phyloP scores from a whole-genome alignment of 1,284 basidiomycete species.

The Tilletia setariae region DNA sequence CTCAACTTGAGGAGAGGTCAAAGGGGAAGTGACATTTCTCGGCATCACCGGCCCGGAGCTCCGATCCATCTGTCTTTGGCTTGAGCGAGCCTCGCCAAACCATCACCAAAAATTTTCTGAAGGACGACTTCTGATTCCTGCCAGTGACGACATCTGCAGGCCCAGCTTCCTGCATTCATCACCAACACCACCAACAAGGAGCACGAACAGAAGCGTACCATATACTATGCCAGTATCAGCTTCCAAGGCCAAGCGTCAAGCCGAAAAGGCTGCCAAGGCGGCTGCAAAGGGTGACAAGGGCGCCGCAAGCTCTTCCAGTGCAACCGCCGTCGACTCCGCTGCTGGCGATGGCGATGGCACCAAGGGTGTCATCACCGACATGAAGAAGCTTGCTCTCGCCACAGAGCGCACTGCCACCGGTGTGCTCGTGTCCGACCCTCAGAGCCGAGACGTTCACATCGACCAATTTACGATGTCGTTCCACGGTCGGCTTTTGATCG shows the following conservation, averaged over 20 bases:
- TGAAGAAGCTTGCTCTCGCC: slow-evolving; percentile 52
- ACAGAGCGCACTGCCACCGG: slow-evolving; percentile 60
- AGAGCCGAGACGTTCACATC: slow-evolving; percentile 94
- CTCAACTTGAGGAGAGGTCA: too few relatives aligned
- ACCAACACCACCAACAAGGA: background rate
- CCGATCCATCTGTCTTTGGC: background rate
- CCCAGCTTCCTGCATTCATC: background rate
- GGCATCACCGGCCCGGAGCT: background rate
- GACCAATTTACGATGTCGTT: slow-evolving; percentile 93
- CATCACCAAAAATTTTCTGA: background rate
- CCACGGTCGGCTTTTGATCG: slow-evolving; percentile 90
- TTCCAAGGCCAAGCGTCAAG: slow-evolving; percentile 55
- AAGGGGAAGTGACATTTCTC: background rate
- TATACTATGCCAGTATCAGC: slow-evolving; percentile 51
- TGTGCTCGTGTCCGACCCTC: slow-evolving; percentile 85
- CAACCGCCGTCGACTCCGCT: slow-evolving; percentile 35
- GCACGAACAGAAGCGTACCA: background rate
- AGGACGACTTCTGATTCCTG: background rate
- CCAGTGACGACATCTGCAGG: background rate
- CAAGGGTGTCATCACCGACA: slow-evolving; percentile 30
- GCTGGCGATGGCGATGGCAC: slow-evolving; percentile 25
- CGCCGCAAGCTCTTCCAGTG: slow-evolving; percentile 29
- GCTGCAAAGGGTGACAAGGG: slow-evolving; percentile 46
- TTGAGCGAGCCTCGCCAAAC: background rate
- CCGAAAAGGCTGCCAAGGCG: slow-evolving; percentile 53